A percentile compares a stretch with the other conserved stretches of the same genome.
Conservation (phyloP, 495 filamentous ascomycete species). For the Podospora sp. region DNA sequence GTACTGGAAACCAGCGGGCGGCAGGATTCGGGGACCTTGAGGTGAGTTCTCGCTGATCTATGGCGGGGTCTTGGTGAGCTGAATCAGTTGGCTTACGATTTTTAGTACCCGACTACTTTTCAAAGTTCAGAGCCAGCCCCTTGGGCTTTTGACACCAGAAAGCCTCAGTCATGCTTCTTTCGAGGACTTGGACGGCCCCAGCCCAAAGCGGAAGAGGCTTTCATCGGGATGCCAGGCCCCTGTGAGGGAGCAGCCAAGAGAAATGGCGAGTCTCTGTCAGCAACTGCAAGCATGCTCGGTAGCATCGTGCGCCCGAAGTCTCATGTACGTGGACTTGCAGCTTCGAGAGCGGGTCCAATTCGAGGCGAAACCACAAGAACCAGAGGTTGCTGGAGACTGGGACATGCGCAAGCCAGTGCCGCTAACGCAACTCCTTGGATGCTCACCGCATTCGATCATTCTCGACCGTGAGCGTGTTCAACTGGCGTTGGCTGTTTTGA, state of each 20-base stretch:
- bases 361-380: neutral
- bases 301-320: neutral
- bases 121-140: neutral
- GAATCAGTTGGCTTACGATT: too few species aligned
- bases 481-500: constrained; percentile 8
- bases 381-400: neutral
- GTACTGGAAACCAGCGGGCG: constrained; percentile 11
- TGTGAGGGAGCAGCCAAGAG: neutral
- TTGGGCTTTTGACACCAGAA: constrained; percentile 18
- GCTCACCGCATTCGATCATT: neutral
- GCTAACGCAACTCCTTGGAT: neutral
- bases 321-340: neutral
- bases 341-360: constrained; percentile 9
- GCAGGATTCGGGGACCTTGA: neutral
- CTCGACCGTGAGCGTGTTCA: constrained; percentile 9
- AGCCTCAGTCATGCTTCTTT: neutral
- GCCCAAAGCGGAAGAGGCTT: constrained; percentile 7
- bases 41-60: neutral
- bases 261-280: constrained; percentile 3
- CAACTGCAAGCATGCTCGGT: constrained; percentile 1
- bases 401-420: neutral
- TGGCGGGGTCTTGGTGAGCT: too few species aligned
- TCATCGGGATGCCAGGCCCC: neutral
- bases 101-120: constrained; percentile 8
- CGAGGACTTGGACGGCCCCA: constrained; percentile 6